Evolutionary conservation across 139 green algal species (phyloP), one percentile per base, ranked within the genome.

Genomic region (Nannochloris sp.): DNA sequence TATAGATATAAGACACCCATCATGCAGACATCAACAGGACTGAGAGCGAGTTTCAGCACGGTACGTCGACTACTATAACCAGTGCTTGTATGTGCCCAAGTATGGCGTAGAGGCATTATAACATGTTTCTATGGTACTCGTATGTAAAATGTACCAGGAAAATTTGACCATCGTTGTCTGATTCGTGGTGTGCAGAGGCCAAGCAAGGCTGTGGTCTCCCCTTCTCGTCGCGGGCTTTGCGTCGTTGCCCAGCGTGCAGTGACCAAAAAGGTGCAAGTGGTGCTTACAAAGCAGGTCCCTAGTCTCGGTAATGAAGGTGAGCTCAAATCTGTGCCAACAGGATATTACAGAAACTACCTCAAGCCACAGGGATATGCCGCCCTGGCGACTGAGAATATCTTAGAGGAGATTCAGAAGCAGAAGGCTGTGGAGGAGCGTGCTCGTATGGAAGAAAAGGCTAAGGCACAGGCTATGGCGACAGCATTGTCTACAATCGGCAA

Each of bases 321-420:
- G 56, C 67, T 96, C 17, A 65, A 86, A 48, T 76, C 56, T 17
- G 91, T 97, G 20, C 79, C 85, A 2, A 67, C 81, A 16, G 91
- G 91, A 33, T 97, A 85, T 84, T 94, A 81, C 71, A 77, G 90
- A 50, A 97, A 97, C 77, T 96, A 56, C 36, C 36, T 66, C 11
- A 13, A 67, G 36, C 89, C 89, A 5, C 71, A 85, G 17, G 66
- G 74, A 49, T 69, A 86, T 45, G 91, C 91, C 0, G 76, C 83
- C 51, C 68, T 81, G 25, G 91, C 91, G 51, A 90, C 73, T 44
- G 61, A 78, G 4, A 59, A 43, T 23, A 82, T 96, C 50, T 76
- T 97, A 6, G 76, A 74, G 31, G 28, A 44, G 14, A 74, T 75
- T 33, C 26, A 69, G 44, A 48, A 26, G 28, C 43, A 80, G 59